Conservation (phyloP, 768 basidiomycete species). For the Pluteus cervinus region DNA sequence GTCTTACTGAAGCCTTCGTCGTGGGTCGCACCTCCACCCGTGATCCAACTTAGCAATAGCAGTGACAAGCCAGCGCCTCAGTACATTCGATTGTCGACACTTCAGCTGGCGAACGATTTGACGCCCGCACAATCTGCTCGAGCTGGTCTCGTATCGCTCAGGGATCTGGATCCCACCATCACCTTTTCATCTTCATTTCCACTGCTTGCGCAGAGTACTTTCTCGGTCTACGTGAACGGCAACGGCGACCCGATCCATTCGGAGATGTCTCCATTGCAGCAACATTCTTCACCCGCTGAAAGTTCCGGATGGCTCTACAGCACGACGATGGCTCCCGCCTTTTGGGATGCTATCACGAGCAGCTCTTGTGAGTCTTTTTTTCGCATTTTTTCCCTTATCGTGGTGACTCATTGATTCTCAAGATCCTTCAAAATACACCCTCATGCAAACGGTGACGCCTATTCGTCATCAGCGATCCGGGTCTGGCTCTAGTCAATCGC, state of each 20-base stretch:
- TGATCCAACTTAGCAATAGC: slow-evolving; percentile 11
- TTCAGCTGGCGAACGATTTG: slow-evolving; percentile 8
- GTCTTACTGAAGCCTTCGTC: slow-evolving; percentile 24
- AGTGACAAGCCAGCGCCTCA: slow-evolving; percentile 4
- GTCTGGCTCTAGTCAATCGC: too few relatives aligned
- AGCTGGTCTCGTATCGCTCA: slow-evolving; percentile 40
- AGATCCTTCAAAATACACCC: slow-evolving; percentile 66
- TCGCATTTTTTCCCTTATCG: not conserved
- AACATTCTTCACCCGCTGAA: slow-evolving; percentile 17
- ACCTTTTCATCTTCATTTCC: slow-evolving; percentile 49
- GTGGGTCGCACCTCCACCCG: slow-evolving; percentile 38
- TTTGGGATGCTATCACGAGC: slow-evolving; percentile 55
- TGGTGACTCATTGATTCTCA: slow-evolving; percentile 7
- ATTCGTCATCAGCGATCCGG: slow-evolving; percentile 18
- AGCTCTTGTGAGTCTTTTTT: slow-evolving; percentile 40
- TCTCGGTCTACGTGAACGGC: slow-evolving; percentile 46
- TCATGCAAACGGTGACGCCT: slow-evolving; percentile 58
- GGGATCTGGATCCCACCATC: slow-evolving; percentile 59
- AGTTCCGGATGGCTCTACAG: too few relatives aligned
- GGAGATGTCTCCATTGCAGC: slow-evolving; percentile 37
- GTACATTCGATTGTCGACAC: slow-evolving; percentile 8
- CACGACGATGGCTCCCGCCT: slow-evolving; percentile 55
- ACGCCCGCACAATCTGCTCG: slow-evolving; percentile 21
- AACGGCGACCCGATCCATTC: slow-evolving; percentile 44
- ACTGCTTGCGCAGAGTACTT: slow-evolving; percentile 47